Evolutionary conservation across 768 basidiomycete genomes (phyloP), one percentile per base, ranked within the genome.

Genomic region (Pisolithus orientalis): DNA sequence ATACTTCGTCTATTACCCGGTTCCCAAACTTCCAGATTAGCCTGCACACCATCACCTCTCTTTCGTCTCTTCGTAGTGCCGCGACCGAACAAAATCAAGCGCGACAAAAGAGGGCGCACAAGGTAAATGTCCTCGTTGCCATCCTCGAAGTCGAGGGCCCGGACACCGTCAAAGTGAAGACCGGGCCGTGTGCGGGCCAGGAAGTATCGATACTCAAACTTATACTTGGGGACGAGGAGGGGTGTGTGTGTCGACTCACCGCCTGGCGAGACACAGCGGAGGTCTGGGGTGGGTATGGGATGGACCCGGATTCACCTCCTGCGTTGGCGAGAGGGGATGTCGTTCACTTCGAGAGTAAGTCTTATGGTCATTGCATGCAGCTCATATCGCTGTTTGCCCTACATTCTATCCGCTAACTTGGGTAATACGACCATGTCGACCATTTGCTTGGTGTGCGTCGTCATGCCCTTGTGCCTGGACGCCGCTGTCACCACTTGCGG

Each of bases 201-300:
- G 80, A 86, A 53, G 79, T 89, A 0, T 78, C 77, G 0, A 62
- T 91, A 40, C 66, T 91, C 28, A 86, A 81, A 60, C 71, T 90
- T 60, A 80, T 91, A 44, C 65, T 91, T 25, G 85, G 85, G 9
- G 87, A 90, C 59, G 86, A 89, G 49, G 78, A 78, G 28, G 84
- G 84, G 1, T 74, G 68, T 1, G 75, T 90, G 6, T 80, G 80
- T 60, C 88, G 84, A 67, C 64, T 91, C 16, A 85, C 85, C 4
- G 88, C 84, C 11, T 92, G 90, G 90, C 72, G 88, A 50, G 84
- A 90, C 44, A 70, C 78, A 4, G 90, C 90, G 10, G 84, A 90
- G 42, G 65, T 67, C 0, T 90, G 88, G 89, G 85, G 84, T 28
- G 74, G 74, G 24, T 53, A 66, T 37, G 70, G 72, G 9, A 66